These are phyloP conservation scores for Teunomyces pallodes DNA, from an alignment of 805 yeast species.

Conservation along the genomic window DNA sequence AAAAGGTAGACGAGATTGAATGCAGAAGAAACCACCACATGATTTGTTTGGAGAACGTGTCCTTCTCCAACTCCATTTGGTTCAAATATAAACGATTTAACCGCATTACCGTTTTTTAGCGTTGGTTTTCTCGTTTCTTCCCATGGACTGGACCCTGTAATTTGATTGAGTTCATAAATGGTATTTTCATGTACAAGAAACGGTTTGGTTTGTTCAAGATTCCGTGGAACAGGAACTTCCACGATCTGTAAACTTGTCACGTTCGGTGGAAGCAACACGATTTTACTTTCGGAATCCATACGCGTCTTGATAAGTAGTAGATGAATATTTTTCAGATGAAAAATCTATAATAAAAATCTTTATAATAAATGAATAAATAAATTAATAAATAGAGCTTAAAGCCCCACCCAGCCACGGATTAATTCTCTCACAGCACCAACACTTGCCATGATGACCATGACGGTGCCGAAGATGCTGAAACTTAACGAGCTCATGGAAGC, in stretches of 20 bases:
- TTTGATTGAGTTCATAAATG: conserved; percentile 40
- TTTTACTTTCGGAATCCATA: conserved; percentile 1
- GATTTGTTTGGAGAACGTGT: conserved; percentile 38
- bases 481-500: conserved; percentile 74
- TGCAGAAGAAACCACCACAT: conserved; percentile 37
- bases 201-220: conserved; percentile 3
- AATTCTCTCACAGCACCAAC: conserved; percentile 43
- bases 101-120: conserved; percentile 26
- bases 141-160: conserved; percentile 38
- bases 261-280: conserved; percentile 3
- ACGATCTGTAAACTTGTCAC: background rate
- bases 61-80: conserved; percentile 21
- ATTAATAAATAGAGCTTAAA: conserved; percentile 11
- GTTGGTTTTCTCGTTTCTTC: conserved; percentile 17
- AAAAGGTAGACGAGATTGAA: conserved; percentile 42
- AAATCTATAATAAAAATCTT: background rate
- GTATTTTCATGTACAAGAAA: conserved; percentile 6
- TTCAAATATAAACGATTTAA: conserved; percentile 41
- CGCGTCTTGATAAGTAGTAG: background rate
- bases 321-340: background rate
- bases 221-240: conserved; percentile 4
- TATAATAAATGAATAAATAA: background rate
- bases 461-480: conserved; percentile 69
- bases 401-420: conserved; percentile 47
- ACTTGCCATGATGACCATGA: conserved; percentile 67